Base-by-base conservation (phyloP, 2,329 filamentous ascomycete species). In the Epichloe aotearoae region DNA sequence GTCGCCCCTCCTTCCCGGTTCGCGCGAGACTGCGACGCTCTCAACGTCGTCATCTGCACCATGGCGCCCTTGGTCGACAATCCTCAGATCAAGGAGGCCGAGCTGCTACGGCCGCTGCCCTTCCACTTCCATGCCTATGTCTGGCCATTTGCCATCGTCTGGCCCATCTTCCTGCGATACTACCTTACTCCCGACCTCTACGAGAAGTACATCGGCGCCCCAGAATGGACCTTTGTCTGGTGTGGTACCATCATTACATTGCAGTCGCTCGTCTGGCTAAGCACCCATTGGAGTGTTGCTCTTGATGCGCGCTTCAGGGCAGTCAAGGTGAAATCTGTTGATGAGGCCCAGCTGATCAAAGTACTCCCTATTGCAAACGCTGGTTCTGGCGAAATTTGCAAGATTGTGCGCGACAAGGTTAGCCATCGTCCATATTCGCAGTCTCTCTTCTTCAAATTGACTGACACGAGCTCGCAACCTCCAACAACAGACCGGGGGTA, bases 211-310 rank as follows among this genome's bases (percentile, higher is more conserved):
- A 94, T 98, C 57, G 81, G 86, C 61, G 90, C 85, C n/a, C 83
- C 86, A 59, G 93, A 98, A 75, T 98, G 93, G 91, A 97, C 94
- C 1, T 95, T 95, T 65, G 88, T 98, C 55, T 98, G 88, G 83
- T 80, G 85, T 57, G 91, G 86, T 61, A 77, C 82, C 58, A 96
- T 98, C 64, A 76, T 94, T 66, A 95, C 90, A 11, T 63, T 85
- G 51, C 94, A 98, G 73, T 83, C 87, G 56, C 77, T 98, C 56
- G 72, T 89, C 59, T 98, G 93, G 91, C 77, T 98, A 55, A 91
- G 86, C 72, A 98, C 93, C 45, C 88, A 97, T 72, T 98, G 93
- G 93, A 97, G 88, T 64, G 88, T 98, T 65, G 83, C 90, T 64
- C 73, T 97, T 56, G 80, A 83, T 62, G 85, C 84, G 20, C 69